Base-by-base conservation (phyloP, 257 asterid species). In the Ilex asprella region DNA sequence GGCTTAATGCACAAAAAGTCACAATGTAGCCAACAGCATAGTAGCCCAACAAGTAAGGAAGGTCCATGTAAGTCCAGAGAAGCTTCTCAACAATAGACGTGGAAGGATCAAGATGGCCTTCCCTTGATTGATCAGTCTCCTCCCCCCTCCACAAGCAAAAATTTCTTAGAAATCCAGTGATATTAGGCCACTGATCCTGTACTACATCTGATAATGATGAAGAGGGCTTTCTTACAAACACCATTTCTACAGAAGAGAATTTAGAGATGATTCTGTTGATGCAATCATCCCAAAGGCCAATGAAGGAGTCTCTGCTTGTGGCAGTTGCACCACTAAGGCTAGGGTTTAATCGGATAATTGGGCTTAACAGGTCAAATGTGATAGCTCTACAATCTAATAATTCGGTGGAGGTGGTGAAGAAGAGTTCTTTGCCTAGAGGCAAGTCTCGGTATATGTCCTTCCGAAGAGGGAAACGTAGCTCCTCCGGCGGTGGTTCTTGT, bases 101-200 rank as follows among this genome's bases (percentile, higher is more conserved):
- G 2, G 82, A 70, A 2, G 85, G 85, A 53, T 76, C 79, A 12
- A 39, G 14, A 6, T 70, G 81, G 8, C 77, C 85, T 62, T 79
- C 85, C 49, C 73, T 76, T n/a, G 67, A 31, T 46, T 70, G 75
- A 67, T 73, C 77, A 21, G 75, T 70, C 46, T 79, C 82, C 47
- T 79, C 82, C 39, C 85, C 85, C 56, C 85, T 70, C 85, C 85
- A 79, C 63, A 79, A 55, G 65, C 85, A 79, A 44, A 79, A 70
- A 21, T 70, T 70, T 39, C 73, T 71, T 35, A 73, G 16, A 30
- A 73, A 79, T 4, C 70, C 85, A 0, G 79, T 73, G 0, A 79
- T 59, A 10, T 73, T 63, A 4, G 85, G 85, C 85, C 85, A 79
- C 39, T 76, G 76, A 39, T 76, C 85, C 54, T 79, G 75, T 3